Conservation (phyloP, 805 yeast species). For the Ogataea naganishii region DNA sequence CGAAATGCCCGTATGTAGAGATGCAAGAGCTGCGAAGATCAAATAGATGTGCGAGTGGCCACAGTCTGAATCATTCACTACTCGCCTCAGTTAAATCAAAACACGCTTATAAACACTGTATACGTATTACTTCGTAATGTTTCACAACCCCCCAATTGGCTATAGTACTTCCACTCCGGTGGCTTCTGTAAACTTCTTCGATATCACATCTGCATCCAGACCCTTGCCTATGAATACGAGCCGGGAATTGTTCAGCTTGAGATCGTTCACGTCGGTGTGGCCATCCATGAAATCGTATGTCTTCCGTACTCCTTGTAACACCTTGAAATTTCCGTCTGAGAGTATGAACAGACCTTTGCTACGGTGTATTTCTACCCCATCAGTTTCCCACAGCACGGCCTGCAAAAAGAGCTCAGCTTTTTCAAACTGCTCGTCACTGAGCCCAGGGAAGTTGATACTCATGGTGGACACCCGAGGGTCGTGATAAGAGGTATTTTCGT, state of each 20-base stretch:
- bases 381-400: conserved; percentile 65
- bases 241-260: conserved; percentile 10
- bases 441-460: conserved; percentile 34
- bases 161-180: conserved; percentile 6
- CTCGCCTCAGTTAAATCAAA: too few species aligned
- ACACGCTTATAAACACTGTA: too few species aligned
- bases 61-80: too few species aligned
- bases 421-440: conserved; percentile 29
- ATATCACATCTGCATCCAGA: conserved; percentile 7
- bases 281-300: conserved; percentile 71
- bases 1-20: too few species aligned
- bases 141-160: too few species aligned
- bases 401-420: conserved; percentile 60
- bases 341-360: conserved; percentile 65
- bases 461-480: conserved; percentile 49
- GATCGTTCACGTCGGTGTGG: conserved; percentile 5
- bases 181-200: conserved; percentile 3
- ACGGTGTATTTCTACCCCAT: conserved; percentile 65
- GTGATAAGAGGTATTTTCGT: conserved; percentile 25
- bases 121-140: too few species aligned
- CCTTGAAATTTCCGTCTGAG: conserved; percentile 34
- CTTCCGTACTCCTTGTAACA: conserved; percentile 88
- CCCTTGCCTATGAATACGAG: conserved; percentile 25
- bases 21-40: too few species aligned
- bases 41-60: too few species aligned